Evolutionary conservation across 805 yeast species (phyloP).

Genomic region (Metschnikowia bowlesiae): DNA sequence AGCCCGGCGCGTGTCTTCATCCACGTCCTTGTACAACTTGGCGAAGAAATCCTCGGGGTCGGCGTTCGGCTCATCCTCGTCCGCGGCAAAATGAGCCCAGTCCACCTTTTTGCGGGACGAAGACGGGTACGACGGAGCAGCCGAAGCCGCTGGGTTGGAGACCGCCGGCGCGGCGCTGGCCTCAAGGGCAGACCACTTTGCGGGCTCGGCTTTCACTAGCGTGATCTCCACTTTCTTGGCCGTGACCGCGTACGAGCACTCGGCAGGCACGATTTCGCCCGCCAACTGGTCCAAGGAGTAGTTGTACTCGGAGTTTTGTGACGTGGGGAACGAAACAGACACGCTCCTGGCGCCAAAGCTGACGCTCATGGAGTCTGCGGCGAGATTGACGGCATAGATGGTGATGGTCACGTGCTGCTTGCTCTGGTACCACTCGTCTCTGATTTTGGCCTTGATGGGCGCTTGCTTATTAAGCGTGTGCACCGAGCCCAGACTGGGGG

Average conservation of each 20-base stretch:
- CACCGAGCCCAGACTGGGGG: not conserved
- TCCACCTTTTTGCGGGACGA: slow-evolving; percentile 60
- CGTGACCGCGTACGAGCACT: slow-evolving; percentile 48
- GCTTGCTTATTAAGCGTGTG: slow-evolving; percentile 32
- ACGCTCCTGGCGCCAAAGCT: slow-evolving; percentile 35
- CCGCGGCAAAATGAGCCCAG: slow-evolving; percentile 58
- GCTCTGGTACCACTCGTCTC: slow-evolving; percentile 60
- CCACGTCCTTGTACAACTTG: slow-evolving; percentile 69
- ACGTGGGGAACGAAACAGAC: slow-evolving; percentile 44
- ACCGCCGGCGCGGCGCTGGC: slow-evolving; percentile 8
- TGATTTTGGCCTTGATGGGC: slow-evolving; percentile 33
- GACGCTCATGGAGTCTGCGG: slow-evolving; percentile 43
- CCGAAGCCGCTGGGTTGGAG: slow-evolving; percentile 3
- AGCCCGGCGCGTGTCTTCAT: slow-evolving; percentile 83
- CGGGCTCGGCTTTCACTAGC: slow-evolving; percentile 43
- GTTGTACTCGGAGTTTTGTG: slow-evolving; percentile 50
- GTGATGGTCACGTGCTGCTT: slow-evolving; percentile 54
- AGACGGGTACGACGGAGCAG: slow-evolving; percentile 47
- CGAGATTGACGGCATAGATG: slow-evolving; percentile 64
- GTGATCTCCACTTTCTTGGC: slow-evolving; percentile 71
- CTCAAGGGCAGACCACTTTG: slow-evolving; percentile 56
- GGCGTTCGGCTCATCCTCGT: slow-evolving; percentile 37
- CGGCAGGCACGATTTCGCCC: slow-evolving; percentile 44
- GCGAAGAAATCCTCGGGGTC: slow-evolving; percentile 69
- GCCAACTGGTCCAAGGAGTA: slow-evolving; percentile 53